Evolutionary conservation across 345 rosid species (phyloP).

Genomic region (Salix caprea): DNA sequence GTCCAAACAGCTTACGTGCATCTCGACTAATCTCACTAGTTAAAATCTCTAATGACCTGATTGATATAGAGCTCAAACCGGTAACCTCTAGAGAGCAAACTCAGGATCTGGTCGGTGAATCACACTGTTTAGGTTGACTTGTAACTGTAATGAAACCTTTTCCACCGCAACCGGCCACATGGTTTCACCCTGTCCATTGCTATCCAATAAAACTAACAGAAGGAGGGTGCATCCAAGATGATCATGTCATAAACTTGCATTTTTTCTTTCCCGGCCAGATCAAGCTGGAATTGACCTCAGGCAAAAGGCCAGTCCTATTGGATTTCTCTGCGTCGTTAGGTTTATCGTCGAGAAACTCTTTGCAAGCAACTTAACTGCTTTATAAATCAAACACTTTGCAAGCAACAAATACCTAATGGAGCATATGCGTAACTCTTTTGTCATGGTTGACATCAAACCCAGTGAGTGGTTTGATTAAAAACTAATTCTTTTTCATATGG

Average conservation of each 20-base stretch:
- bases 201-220: neutral
- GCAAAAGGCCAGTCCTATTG: neutral
- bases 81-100: too few species aligned
- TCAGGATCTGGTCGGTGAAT: too few species aligned
- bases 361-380: too few species aligned
- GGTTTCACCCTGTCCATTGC: constrained; percentile 7
- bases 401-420: neutral
- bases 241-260: neutral
- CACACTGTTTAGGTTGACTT: too few species aligned
- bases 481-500: neutral
- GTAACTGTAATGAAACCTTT: too few species aligned
- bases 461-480: neutral
- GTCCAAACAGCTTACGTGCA: too few species aligned
- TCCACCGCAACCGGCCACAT: neutral
- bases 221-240: neutral
- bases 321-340: neutral
- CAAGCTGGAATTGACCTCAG: neutral
- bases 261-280: neutral
- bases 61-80: too few species aligned
- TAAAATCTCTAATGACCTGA: too few species aligned
- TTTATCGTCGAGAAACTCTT: neutral
- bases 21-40: too few species aligned
- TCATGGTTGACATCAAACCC: neutral
- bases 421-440: neutral
- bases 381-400: neutral